Base-by-base conservation (phyloP, 2,329 filamentous ascomycete species). In the Penicillium sp. region DNA sequence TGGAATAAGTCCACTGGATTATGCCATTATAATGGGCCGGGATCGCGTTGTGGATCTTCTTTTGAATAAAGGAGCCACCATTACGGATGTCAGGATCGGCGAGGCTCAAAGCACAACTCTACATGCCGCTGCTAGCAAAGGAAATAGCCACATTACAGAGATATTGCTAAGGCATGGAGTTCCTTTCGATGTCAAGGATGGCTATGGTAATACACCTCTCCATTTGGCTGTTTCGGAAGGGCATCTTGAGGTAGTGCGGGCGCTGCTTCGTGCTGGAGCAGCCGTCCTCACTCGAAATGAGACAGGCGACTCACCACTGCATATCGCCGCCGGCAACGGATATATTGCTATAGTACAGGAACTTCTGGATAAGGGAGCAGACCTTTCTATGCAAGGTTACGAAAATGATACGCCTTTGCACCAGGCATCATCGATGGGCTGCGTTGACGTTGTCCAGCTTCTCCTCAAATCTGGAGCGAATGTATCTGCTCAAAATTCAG, bases 331-430 rank as follows among this genome's bases (percentile, higher is more conserved):
- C 19, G 28, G 36, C 16, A 47, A 24, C 21, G 50, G 45, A 36
- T 44, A 45, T 10, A 11, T 14, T 9, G 40, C 44, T 16, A 31
- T 51, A 9, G 48, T 52, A 10, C 23, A 46, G 21, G 21, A 54
- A n/a, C 49, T 63, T 37, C 14, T 61, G 36, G 46, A 54, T 7
- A 19, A 28, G 2, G 56, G 54, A 18, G 56, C 57, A 34, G 24
- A 63, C 21, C 39, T 52, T 18, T 29, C 59, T 21, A 23, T 48
- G 46, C 28, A 16, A 14, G 45, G 48, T 5, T 11, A 8, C 5
- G 33, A 45, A 21, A 54, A 53, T 9, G 28, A 14, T 21, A 54
- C 54, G 10, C 59, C 61, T 31, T 48, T 63, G n/a, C 6, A 19
- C 21, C 40, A n/a, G n/a, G 47, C 47, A 26, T 49, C 39, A 29